Conservation (phyloP, 257 asterid genomes). For the Lycium barbarum region DNA sequence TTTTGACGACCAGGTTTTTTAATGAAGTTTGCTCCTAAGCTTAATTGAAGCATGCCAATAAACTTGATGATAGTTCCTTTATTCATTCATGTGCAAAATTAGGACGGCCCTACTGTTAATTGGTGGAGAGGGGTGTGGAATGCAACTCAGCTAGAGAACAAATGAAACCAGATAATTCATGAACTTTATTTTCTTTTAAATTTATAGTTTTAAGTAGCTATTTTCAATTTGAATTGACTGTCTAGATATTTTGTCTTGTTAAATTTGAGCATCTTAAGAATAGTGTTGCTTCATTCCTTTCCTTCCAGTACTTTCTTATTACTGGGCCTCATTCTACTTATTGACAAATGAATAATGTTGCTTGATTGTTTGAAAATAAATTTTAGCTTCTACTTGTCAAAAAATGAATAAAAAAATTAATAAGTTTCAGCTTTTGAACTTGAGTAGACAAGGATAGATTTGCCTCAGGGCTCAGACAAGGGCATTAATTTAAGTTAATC, state of each 20-base stretch:
- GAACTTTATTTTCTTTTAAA: not conserved
- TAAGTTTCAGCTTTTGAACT: not conserved
- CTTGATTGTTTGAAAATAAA: not conserved
- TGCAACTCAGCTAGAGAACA: not conserved
- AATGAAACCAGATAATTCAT: not conserved
- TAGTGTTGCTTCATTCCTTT: not conserved
- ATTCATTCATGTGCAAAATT: not conserved
- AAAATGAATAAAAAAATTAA: not conserved
- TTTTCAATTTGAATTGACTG: not conserved
- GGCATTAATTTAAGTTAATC: conserved; percentile 25
- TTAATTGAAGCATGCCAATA: not conserved
- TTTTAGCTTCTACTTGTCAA: not conserved
- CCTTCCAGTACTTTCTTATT: not conserved
- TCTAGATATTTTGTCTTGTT: not conserved
- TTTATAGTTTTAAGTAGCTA: conserved; percentile 10
- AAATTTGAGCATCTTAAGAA: not conserved
- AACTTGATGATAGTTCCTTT: not conserved
- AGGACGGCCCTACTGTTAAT: not conserved
- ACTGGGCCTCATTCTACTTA: not conserved
- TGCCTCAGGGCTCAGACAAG: not conserved
- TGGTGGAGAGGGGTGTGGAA: not conserved
- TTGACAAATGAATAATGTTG: not conserved
- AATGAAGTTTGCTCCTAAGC: not conserved
- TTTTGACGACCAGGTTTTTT: not conserved
- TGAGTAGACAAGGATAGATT: not conserved